Evolutionary conservation across 75 land plant genomes (phyloP), one percentile per base, ranked within the genome.

Genomic region (Cryptomeria japonica): DNA sequence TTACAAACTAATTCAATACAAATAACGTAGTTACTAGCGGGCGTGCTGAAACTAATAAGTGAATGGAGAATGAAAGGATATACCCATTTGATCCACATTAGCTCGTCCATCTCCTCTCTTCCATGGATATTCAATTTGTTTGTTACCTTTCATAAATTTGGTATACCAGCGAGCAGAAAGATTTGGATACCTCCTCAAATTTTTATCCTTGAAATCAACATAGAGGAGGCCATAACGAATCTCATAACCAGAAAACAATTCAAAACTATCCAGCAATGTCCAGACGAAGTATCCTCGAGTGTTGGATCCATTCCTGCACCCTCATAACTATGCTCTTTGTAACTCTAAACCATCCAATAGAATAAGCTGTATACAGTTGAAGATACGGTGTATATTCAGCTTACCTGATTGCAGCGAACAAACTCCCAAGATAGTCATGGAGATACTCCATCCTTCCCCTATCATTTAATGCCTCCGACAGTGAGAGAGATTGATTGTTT

Each of bases 301-400:
- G 70, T 91, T 89, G 56, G 92, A 90, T 56, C 90, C 92, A 64
- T 91, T 90, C 47, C 89, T 88, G 37, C 87, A 88, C n/a, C 28
- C 47, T 22, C 83, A 80, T 44, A 42, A 22, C 28, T 49, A 41
- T 22, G n/a, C 2, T 80, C 46, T 22, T 13, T 42, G 2, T 36
- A 19, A 1, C 22, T 41, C 49, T 14, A 0, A 42, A 80, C 1
- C 39, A 44, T 80, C 28, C 19, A 37, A 15, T 18, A 38, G 38
- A 9, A 9, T 19, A 34, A n/a, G 6, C 18, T 6, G 42, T 15
- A 14, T 25, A 10, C 44, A 42, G 25, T 42, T 22, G 1, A 18
- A 41, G 31, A 31, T 5, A 3, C 19, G 2, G 16, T 38, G 14
- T 38, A 39, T 38, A 18, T 41, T 77, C 36, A 42, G n/a, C 46